Conservation (phyloP, 148 eudicot species). For the Mesembryanthemum crystallinum region DNA sequence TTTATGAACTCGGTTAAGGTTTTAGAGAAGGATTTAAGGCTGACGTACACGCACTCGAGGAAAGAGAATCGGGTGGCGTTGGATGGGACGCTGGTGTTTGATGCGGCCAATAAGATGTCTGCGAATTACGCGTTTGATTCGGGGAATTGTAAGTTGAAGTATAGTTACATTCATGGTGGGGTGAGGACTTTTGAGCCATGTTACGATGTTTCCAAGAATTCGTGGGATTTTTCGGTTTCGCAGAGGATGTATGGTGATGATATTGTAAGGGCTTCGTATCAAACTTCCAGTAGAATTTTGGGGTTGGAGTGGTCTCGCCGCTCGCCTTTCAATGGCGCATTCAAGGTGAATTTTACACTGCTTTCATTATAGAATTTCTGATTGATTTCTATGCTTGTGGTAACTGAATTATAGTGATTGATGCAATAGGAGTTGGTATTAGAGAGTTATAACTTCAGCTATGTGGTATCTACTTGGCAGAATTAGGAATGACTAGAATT, state of each 20-base stretch:
- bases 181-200: slow-evolving; percentile 45
- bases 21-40: slow-evolving; percentile 42
- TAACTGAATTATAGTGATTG: not conserved
- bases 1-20: slow-evolving; percentile 52
- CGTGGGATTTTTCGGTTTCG: slow-evolving; percentile 52
- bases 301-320: slow-evolving; percentile 48
- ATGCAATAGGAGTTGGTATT: not conserved
- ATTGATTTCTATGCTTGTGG: not conserved
- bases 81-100: slow-evolving; percentile 46
- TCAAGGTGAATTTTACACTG: slow-evolving; percentile 41
- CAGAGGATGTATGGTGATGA: slow-evolving; percentile 40
- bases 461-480: not conserved
- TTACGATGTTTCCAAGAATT: slow-evolving; percentile 50
- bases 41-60: slow-evolving; percentile 47
- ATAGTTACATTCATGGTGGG: slow-evolving; percentile 39
- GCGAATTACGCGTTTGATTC: slow-evolving; percentile 44
- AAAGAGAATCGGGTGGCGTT: slow-evolving; percentile 35
- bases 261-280: slow-evolving; percentile 51
- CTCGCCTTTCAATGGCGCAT: slow-evolving; percentile 35
- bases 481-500: not conserved
- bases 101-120: slow-evolving; percentile 46
- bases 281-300: slow-evolving; percentile 35
- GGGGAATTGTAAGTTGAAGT: slow-evolving; percentile 46
- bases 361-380: not conserved
- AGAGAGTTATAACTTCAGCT: no score